phyloP scores from a whole-genome alignment of 371 early-diverging fungal species.

The Rhizopus sp. region DNA sequence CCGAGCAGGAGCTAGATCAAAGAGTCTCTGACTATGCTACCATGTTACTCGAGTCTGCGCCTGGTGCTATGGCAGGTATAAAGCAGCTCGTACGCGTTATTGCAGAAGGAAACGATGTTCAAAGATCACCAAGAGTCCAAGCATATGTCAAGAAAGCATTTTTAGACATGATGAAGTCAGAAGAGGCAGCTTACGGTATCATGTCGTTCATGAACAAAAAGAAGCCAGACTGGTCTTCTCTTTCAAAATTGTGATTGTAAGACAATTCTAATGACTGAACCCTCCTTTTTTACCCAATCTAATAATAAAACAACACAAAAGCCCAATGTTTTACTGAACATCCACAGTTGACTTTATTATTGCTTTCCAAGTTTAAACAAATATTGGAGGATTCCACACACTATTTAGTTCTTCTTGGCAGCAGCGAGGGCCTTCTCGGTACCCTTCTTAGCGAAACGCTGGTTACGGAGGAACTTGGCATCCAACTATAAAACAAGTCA shows the following conservation, averaged over 20 bases:
- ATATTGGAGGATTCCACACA: conserved; percentile 4
- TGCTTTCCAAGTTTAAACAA: background rate
- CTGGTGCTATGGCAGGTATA: conserved; percentile 56
- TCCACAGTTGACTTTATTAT: background rate
- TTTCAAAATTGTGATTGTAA: conserved; percentile 35
- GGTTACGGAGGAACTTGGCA: conserved; percentile 98
- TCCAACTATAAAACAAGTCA: conserved; percentile 59
- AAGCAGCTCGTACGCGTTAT: conserved; percentile 56
- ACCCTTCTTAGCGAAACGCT: conserved; percentile 94
- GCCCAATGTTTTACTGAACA: background rate
- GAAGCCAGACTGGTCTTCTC: conserved; percentile 61
- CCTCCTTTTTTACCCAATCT: no score
- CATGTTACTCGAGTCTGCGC: conserved; percentile 57
- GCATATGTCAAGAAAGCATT: conserved; percentile 47
- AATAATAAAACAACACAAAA: background rate
- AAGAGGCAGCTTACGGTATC: conserved; percentile 73
- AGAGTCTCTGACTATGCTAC: conserved; percentile 45
- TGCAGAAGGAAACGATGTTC: conserved; percentile 35
- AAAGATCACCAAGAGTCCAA: conserved; percentile 30
- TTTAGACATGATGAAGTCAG: conserved; percentile 65
- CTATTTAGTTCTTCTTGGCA: conserved; percentile 69
- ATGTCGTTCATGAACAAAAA: conserved; percentile 54
- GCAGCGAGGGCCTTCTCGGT: conserved; percentile 47
- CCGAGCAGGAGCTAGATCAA: conserved; percentile 39
- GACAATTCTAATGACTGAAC: no score